A percentile compares a stretch with the other conserved stretches of the same genome.
Conservation (phyloP, 495 filamentous ascomycete species). For the Penicillium steckii region DNA sequence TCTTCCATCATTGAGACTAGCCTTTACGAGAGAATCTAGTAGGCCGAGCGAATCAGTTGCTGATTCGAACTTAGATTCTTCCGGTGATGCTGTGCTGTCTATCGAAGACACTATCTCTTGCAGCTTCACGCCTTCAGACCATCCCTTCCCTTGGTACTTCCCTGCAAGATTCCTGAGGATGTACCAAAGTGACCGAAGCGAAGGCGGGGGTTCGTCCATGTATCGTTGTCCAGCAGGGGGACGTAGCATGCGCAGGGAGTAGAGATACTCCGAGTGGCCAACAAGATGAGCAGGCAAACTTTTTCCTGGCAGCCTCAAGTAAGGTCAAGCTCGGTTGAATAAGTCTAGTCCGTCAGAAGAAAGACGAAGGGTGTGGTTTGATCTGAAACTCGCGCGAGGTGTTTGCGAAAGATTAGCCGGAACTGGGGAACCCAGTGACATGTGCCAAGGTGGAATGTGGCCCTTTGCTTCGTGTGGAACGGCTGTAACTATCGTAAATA, state of each 20-base stretch:
- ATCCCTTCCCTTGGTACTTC: conserved; percentile 3
- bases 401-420: neutral
- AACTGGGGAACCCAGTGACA: neutral
- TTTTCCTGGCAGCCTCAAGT: neutral
- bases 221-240: conserved; percentile 1
- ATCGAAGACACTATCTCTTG: neutral
- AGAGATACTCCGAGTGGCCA: neutral
- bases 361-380: neutral
- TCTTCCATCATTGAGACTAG: conserved; percentile 1
- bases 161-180: conserved; percentile 1
- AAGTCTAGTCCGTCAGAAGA: neutral
- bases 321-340: neutral
- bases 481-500: neutral
- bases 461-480: neutral
- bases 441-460: neutral
- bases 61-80: neutral
- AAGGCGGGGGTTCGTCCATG: conserved; percentile 10
- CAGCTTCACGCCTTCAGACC: neutral
- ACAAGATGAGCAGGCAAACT: neutral
- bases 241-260: neutral
- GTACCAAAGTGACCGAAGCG: conserved; percentile 4
- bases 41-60: conserved; percentile 1
- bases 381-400: neutral
- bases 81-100: neutral
- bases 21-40: conserved; percentile 3